These are phyloP conservation scores for Skeletonema costatum DNA, from an alignment of 108 stramenopile genomes.

Conservation along the genomic window DNA sequence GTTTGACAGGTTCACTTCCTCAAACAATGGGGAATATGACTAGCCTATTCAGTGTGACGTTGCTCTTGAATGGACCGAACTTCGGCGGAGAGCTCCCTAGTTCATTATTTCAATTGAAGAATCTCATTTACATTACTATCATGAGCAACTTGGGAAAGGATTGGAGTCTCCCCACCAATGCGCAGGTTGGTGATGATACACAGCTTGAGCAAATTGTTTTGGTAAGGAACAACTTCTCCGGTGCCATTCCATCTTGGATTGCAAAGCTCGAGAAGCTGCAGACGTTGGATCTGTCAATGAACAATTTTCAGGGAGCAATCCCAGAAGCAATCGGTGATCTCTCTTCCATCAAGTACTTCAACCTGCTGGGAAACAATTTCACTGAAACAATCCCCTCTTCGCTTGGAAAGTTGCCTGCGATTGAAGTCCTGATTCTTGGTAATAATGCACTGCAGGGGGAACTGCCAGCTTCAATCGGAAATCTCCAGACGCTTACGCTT, in stretches of 20 bases:
- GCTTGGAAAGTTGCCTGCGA: not conserved
- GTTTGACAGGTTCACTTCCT: not conserved
- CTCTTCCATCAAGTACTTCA: not conserved
- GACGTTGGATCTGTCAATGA: not conserved
- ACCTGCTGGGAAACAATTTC: conserved; percentile 4
- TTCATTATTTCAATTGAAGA: not conserved
- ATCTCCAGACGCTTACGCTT: not conserved
- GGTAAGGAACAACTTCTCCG: not conserved
- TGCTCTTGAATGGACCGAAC: not conserved
- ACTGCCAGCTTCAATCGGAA: conserved; percentile 8
- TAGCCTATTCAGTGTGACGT: not conserved
- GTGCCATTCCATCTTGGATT: not conserved
- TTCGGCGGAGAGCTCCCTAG: not conserved
- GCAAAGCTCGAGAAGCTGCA: not conserved
- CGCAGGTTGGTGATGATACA: not conserved
- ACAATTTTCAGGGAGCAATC: not conserved
- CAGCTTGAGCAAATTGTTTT: not conserved
- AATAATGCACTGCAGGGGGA: not conserved
- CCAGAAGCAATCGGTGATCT: not conserved
- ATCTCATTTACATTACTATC: not conserved
- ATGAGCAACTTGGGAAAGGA: not conserved
- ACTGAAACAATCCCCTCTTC: conserved; percentile 10
- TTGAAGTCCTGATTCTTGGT: not conserved
- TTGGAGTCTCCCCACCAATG: not conserved
- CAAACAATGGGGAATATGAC: not conserved